Base-by-base conservation (phyloP, 2,329 filamentous ascomycete genomes). In the Elsinoe fawcettii region DNA sequence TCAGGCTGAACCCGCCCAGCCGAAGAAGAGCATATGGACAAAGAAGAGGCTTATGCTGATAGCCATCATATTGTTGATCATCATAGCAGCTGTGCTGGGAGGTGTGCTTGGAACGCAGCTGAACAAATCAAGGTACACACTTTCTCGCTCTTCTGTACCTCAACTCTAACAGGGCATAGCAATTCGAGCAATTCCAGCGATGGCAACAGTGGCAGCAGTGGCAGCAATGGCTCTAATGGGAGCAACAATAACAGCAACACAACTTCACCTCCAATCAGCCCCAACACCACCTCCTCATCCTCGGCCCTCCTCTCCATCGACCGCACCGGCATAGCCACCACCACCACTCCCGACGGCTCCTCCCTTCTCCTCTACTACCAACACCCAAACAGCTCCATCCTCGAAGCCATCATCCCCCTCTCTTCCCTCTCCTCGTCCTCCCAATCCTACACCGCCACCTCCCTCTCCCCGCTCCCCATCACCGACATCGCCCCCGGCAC, bases 41-140 rank as follows among this genome's bases (percentile, higher is more conserved):
- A 56, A 56, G 41, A 44, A 39, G 27, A 14, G 23, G 23, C 14
- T 56, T 8, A 32, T 56, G 9, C 25, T 43, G 14, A 25, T 36
- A 18, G 41, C n/a, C 8, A 34, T 46, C 20, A 11, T 56, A 34
- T 27, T 56, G 8, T 18, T 56, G 12, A 23, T 56, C 22, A 36
- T 47, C 5, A 46, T 56, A 16, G 54, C 22, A 14, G 54, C 54
- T 8, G 41, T 56, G 12, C 27, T 56, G 6, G 54, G 54, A 12
- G 54, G 54, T 20, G 54, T 56, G 9, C 41, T 56, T 2, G 54
- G 54, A 12, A 56, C 54, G 18, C 54, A 56, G 41, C 41, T 56
- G 23, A 46, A 56, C 54, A 56, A 56, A 37, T 44, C 37, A 12
- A 44, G 41, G 54, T 56, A 47, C 39, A 43, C 22, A 12, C n/a